A percentile compares a stretch with the other conserved stretches of the same genome.
Conservation (phyloP, 2,329 filamentous ascomycete species). For the Trichocomaceae sp. region DNA sequence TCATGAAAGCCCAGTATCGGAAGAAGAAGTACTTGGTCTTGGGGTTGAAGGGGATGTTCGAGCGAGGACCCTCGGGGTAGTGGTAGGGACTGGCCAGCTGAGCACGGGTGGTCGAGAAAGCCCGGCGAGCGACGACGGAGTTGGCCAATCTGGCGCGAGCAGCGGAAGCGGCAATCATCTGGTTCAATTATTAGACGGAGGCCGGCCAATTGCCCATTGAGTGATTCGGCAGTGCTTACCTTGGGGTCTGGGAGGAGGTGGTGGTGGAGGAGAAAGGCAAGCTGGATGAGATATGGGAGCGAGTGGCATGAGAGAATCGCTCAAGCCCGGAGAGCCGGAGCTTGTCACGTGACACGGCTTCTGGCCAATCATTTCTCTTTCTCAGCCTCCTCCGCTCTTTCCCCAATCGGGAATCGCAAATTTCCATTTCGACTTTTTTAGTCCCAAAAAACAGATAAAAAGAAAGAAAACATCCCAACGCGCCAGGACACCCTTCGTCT, state of each 20-base stretch:
- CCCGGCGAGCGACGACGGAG: slow-evolving; percentile 72
- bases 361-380: not conserved
- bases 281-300: slow-evolving; percentile 1
- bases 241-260: slow-evolving; percentile 19
- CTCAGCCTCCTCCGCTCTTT: too few species aligned
- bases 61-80: slow-evolving; percentile 92
- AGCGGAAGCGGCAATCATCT: slow-evolving; percentile 72
- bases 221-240: slow-evolving; percentile 20
- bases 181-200: slow-evolving; percentile 37
- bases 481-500: not conserved
- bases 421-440: slow-evolving; percentile 22
- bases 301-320: slow-evolving; percentile 9
- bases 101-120: slow-evolving; percentile 84
- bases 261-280: slow-evolving; percentile 2
- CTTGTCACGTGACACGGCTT: slow-evolving; percentile 12
- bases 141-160: slow-evolving; percentile 59
- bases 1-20: slow-evolving; percentile 76
- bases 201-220: slow-evolving; percentile 17
- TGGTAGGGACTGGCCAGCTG: slow-evolving; percentile 89
- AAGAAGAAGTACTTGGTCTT: slow-evolving; percentile 76
- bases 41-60: slow-evolving; percentile 96
- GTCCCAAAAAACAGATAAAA: too few species aligned
- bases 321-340: slow-evolving; percentile 3
- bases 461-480: too few species aligned
- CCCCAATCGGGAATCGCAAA: slow-evolving; percentile 25